phyloP scores from a whole-genome alignment of 768 basidiomycete genomes.

The Aureoboletus auriporus region DNA sequence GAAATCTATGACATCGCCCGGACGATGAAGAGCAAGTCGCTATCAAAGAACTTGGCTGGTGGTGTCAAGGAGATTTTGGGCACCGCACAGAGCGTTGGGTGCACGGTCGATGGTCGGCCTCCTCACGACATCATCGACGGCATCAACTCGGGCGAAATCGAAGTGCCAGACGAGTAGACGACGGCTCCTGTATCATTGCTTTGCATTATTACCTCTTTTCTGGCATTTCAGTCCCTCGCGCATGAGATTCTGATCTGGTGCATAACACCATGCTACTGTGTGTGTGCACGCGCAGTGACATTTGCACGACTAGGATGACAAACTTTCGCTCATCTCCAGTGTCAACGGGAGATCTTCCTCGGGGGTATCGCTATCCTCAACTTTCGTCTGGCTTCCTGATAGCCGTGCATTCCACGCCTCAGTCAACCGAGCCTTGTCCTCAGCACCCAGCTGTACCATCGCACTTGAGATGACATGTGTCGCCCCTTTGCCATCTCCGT shows the following conservation, averaged over 20 bases:
- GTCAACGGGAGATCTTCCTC: constrained; percentile 13
- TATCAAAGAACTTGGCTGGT: constrained; percentile 87
- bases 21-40: constrained; percentile 91
- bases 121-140: constrained; percentile 91
- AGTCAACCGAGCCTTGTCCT: constrained; percentile 32
- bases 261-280: neutral
- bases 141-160: constrained; percentile 80
- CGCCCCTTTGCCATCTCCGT: constrained; percentile 40
- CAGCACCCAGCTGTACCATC: constrained; percentile 23
- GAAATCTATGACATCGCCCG: constrained; percentile 95
- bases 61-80: constrained; percentile 97
- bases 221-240: constrained; percentile 9
- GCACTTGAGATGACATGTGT: constrained; percentile 33
- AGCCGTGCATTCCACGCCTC: constrained; percentile 32
- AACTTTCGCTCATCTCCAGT: constrained; percentile 10
- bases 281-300: neutral
- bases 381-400: constrained; percentile 6
- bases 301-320: too few species aligned
- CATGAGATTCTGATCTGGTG: neutral
- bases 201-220: constrained; percentile 10
- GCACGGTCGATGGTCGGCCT: constrained; percentile 91
- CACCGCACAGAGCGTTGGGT: constrained; percentile 94
- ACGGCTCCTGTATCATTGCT: constrained; percentile 16
- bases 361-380: constrained; percentile 6
- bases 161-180: constrained; percentile 79